These are phyloP conservation scores for Coniosporium tulheliwenetii DNA, from an alignment of 2,329 filamentous ascomycete species.

Conservation along the genomic window DNA sequence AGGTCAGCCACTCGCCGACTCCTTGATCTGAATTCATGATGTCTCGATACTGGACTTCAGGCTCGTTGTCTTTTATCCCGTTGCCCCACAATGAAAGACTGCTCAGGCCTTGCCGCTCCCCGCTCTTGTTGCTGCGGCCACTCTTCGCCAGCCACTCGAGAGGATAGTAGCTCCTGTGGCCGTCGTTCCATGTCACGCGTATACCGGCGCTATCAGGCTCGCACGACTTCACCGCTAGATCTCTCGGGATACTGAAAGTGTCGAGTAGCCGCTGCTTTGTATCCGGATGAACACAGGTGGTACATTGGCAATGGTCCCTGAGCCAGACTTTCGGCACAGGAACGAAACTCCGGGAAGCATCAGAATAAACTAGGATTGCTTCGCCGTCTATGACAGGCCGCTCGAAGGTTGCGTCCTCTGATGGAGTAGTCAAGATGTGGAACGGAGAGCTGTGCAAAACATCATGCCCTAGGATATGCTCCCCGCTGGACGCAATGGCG, in stretches of 20 bases:
- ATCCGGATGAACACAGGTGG: constrained; percentile 48
- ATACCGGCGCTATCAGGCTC: constrained; percentile 4
- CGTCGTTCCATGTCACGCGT: constrained; percentile 33
- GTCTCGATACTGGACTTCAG: constrained; percentile 42
- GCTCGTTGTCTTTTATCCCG: constrained; percentile 29
- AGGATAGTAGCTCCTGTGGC: constrained; percentile 52
- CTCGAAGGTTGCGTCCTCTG: neutral
- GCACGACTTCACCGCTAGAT: constrained; percentile 11
- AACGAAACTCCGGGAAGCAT: too few relatives aligned
- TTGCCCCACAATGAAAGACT: constrained; percentile 3
- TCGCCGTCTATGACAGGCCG: neutral
- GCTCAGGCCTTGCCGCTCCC: constrained; percentile 16
- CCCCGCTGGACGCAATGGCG: neutral
- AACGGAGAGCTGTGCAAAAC: constrained; percentile 1
- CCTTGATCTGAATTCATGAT: constrained; percentile 43
- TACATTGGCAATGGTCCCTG: constrained; percentile 60
- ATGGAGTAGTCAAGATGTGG: neutral
- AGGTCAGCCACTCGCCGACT: constrained; percentile 45
- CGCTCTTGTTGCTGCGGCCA: constrained; percentile 24
- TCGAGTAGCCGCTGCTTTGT: constrained; percentile 56
- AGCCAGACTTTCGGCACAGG: constrained; percentile 4
- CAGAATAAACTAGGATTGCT: too few relatives aligned
- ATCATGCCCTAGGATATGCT: neutral
- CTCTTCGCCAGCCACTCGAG: constrained; percentile 41
- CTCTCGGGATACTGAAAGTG: constrained; percentile 31